These are phyloP conservation scores for Ustilago lituana DNA, from an alignment of 1,284 basidiomycete genomes.

Conservation along the genomic window DNA sequence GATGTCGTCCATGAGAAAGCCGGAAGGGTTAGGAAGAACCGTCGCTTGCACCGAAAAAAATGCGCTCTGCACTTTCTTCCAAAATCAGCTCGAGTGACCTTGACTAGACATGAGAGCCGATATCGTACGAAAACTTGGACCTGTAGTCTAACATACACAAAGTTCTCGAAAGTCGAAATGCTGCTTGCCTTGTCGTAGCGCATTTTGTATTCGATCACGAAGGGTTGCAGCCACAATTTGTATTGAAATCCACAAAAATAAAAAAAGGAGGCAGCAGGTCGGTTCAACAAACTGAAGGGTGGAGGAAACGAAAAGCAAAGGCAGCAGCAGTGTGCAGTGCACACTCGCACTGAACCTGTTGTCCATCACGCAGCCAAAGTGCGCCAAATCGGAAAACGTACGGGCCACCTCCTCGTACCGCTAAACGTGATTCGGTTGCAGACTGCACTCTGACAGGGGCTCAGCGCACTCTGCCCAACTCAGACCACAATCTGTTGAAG, in stretches of 20 bases:
- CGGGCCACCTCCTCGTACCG: conserved; percentile 21
- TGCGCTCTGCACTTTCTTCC: conserved; percentile 4
- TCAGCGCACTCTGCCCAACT: too few species aligned
- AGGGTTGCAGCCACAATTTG: background rate
- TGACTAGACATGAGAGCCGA: background rate
- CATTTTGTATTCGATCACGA: conserved; percentile 12
- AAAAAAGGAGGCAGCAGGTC: conserved; percentile 3
- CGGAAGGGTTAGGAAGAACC: background rate
- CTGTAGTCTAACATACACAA: conserved; percentile 1
- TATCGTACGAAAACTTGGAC: conserved; percentile 2
- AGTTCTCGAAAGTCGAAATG: too few species aligned
- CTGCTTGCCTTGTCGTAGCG: too few species aligned
- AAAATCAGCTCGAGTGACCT: conserved; percentile 1
- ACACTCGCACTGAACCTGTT: too few species aligned
- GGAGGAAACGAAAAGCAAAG: conserved; percentile 9
- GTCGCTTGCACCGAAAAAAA: conserved; percentile 8
- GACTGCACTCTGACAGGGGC: background rate
- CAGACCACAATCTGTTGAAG: too few species aligned
- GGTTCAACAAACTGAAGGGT: conserved; percentile 6
- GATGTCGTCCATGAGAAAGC: too few species aligned
- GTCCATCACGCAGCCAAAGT: conserved; percentile 3
- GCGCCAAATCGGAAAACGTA: conserved; percentile 12
- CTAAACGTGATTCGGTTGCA: conserved; percentile 1
- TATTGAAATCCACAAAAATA: background rate
- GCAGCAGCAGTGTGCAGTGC: conserved; percentile 1